Evolutionary conservation across 108 stramenopile species (phyloP), one percentile per base, ranked within the genome.

Genomic region (Nitzschia palea): DNA sequence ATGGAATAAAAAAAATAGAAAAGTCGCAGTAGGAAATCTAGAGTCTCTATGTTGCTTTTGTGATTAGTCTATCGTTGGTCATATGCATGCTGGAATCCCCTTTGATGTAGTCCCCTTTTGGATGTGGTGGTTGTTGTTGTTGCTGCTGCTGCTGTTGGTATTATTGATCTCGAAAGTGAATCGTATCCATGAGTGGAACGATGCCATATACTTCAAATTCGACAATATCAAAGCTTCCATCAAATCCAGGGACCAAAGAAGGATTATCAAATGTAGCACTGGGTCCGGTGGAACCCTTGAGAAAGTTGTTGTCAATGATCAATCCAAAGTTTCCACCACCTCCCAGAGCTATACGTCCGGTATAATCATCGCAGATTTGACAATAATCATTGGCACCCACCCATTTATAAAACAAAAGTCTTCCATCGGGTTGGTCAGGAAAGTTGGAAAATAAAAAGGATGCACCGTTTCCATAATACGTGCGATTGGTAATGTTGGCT

Each of bases 161-260:
- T 48, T 18, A 48, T 20, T 48, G 47, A 20, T 48, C 47, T 20
- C 47, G 47, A 18, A 48, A 48, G 47, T 48, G 47, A 48, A 48
- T 20, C 4, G 47, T 48, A 18, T 48, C 47, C 47, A 48, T 48
- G 22, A 52, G 51, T 9, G 50, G 65, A 20, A 66, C 51, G 45
- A 80, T 62, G n/a, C 73, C 79, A 54, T 76, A 80, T 1, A 76
- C 65, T 71, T 80, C 79, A 44, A 80, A 59, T 26, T 70, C 64
- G 1, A 55, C 45, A 15, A 80, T 40, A 4, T 71, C 70, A 72
- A 80, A 80, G 61, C 30, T 25, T 20, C 72, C 71, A 43, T 36
- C 53, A 8, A 32, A 18, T 29, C 26, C 70, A n/a, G 28, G 32
- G 1, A 63, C 45, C 55, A 81, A 51, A 29, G 69, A 62, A 15